Conservation (phyloP, 345 rosid genomes). For the Kernera saxatilis region DNA sequence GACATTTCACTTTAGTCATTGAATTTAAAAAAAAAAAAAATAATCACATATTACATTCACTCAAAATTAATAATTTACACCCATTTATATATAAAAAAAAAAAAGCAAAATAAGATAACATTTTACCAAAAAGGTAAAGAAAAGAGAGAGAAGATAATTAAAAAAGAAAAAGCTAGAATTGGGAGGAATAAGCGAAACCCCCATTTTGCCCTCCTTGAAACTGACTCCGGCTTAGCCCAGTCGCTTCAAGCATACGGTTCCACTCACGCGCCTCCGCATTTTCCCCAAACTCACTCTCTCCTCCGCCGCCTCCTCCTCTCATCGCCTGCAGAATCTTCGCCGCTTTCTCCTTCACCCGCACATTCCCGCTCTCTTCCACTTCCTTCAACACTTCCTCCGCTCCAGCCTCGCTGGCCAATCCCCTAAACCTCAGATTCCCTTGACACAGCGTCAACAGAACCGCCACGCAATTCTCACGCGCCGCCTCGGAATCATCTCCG, state of each 20-base stretch:
- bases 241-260: conserved; percentile 59
- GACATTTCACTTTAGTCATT: not conserved
- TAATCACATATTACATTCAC: conserved; percentile 24
- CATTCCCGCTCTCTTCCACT: conserved; percentile 48
- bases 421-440: conserved; percentile 73
- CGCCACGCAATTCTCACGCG: conserved; percentile 61
- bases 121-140: conserved; percentile 11
- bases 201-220: conserved; percentile 33
- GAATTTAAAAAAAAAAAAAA: not conserved
- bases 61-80: conserved; percentile 24
- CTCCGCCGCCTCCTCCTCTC: conserved; percentile 38
- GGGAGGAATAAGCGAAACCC: conserved; percentile 38
- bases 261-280: conserved; percentile 43
- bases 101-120: not conserved
- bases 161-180: conserved; percentile 32
- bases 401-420: conserved; percentile 63
- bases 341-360: conserved; percentile 54
- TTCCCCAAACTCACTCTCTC: conserved; percentile 31
- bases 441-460: conserved; percentile 56
- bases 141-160: not conserved
- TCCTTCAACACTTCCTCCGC: conserved; percentile 50
- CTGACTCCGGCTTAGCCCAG: conserved; percentile 41
- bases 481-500: conserved; percentile 45
- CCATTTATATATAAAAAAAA: conserved; percentile 5
- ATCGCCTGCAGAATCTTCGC: conserved; percentile 53